Evolutionary conservation across 164 flowering plant species (phyloP).

Genomic region (Liquidambar formosana): DNA sequence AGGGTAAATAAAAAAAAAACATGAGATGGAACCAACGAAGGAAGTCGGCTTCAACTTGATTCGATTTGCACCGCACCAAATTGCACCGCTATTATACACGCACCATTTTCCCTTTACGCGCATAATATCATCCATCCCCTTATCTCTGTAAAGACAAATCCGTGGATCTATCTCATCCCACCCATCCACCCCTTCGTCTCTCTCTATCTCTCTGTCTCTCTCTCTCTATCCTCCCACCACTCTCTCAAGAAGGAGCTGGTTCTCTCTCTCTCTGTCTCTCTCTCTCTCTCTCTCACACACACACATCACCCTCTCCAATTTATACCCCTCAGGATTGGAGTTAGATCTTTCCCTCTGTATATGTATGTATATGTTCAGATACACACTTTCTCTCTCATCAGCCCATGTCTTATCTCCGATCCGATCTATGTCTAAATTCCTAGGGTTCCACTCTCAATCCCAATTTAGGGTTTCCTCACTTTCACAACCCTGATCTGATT

Average conservation of each 20-base stretch:
- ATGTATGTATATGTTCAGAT: too few relatives aligned
- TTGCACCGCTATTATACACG: too few relatives aligned
- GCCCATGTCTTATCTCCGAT: background rate
- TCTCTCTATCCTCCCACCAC: constrained; percentile 5
- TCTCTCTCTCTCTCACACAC: constrained; percentile 12
- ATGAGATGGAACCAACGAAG: too few relatives aligned
- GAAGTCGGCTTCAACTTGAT: too few relatives aligned
- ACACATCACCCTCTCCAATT: too few relatives aligned
- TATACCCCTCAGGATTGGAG: background rate
- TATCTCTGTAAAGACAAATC: constrained; percentile 18
- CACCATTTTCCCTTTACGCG: too few relatives aligned
- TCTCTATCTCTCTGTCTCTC: constrained; percentile 7
- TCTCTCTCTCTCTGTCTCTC: constrained; percentile 3
- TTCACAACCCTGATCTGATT: background rate
- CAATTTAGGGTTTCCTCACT: background rate
- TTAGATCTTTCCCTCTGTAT: background rate
- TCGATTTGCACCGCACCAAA: too few relatives aligned
- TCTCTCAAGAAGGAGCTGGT: too few relatives aligned
- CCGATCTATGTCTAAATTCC: background rate
- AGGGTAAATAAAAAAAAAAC: too few relatives aligned
- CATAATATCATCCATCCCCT: background rate
- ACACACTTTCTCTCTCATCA: too few relatives aligned
- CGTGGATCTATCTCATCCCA: constrained; percentile 24
- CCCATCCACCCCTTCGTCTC: constrained; percentile 1
- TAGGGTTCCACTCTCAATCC: background rate